Percentiles rank a stretch among this genome's conserved stretches.
Evolutionary conservation across 192 early-diverging fungal species (phyloP).

Genomic region (Gorgonomyces haynaldii): DNA sequence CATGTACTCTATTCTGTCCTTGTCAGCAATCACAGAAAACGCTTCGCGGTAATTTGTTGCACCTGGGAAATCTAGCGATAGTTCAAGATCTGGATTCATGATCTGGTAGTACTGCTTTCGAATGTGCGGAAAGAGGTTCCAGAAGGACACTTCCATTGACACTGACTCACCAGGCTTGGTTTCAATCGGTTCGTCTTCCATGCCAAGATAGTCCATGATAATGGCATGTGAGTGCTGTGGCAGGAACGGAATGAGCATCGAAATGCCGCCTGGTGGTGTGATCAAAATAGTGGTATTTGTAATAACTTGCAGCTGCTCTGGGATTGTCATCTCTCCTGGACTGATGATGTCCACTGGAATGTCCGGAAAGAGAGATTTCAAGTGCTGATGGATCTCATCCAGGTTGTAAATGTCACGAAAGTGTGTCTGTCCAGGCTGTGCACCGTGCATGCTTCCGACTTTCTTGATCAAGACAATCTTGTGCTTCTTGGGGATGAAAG

Average conservation of each 20-base stretch:
- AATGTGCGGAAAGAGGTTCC: conserved; percentile 23
- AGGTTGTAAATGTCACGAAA: conserved; percentile 15
- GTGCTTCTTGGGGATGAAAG: conserved; percentile 7
- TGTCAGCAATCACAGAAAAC: conserved; percentile 9
- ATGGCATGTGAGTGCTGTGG: conserved; percentile 21
- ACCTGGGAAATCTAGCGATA: neutral
- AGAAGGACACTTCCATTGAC: conserved; percentile 24
- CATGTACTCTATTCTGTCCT: conserved; percentile 9
- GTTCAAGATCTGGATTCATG: conserved; percentile 8
- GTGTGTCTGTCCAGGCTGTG: neutral
- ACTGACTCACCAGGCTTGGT: conserved; percentile 7
- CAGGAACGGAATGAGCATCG: conserved; percentile 20
- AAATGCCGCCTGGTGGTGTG: conserved; percentile 19
- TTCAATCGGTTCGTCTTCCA: conserved; percentile 6
- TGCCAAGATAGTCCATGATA: conserved; percentile 20
- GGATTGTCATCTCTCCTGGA: conserved; percentile 10
- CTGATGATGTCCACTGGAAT: conserved; percentile 6
- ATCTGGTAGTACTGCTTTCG: conserved; percentile 28
- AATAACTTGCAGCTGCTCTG: conserved; percentile 17
- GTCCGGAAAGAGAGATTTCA: conserved; percentile 5
- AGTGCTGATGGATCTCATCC: neutral
- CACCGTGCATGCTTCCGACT: conserved; percentile 9
- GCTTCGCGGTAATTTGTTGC: conserved; percentile 16
- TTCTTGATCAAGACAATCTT: conserved; percentile 25
- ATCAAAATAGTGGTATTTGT: conserved; percentile 16